Evolutionary conservation across 176 grass and related monocot genomes (phyloP), one percentile per base, ranked within the genome.

Genomic region (Stipa capillata): DNA sequence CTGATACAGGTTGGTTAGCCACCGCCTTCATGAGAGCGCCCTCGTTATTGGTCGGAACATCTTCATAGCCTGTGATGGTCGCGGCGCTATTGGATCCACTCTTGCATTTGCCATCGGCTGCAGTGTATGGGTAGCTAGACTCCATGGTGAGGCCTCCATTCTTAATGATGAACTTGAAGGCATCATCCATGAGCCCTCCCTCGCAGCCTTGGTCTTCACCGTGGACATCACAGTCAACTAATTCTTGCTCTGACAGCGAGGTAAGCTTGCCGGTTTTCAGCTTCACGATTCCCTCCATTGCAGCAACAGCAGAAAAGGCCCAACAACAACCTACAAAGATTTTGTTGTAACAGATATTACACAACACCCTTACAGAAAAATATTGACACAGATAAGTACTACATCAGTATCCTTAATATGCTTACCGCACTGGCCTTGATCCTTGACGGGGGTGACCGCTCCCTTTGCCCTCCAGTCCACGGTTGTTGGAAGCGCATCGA

Each of bases 221-320:
- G 29, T 80, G 50, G 12, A 76, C 55, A 7, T 92, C 65, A 20
- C 73, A 92, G 0, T 85, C 86, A 73, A 88, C 80, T 0, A 92
- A 43, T 16, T 92, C 85, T 70, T 92, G 90, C 45, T 92, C 73
- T 1, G 78, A 85, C 15, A 88, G 41, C 3, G 82, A 92, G 41
- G 85, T 17, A 0, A 92, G 85, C 3, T 77, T 87, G 2, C 85
- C 76, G 0, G 62, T 87, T 72, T 65, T 84, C 3, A 84, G 9
- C 35, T 90, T 84, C 5, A 82, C 76, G 43, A 90, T 86, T 5
- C 84, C 83, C 15, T 86, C 73, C 2, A 59, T 67, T 6, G 80
- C 66, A n/a, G 75, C 84, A 18, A 84, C 69, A 0, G 76, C 82
- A 1, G 84, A 84, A 59, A 91, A 91, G 0, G 75, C 84, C 84